A percentile compares a stretch with the other conserved stretches of the same genome.
Conservation (phyloP, 371 early-diverging fungal species). For the Mucor piriformis region DNA sequence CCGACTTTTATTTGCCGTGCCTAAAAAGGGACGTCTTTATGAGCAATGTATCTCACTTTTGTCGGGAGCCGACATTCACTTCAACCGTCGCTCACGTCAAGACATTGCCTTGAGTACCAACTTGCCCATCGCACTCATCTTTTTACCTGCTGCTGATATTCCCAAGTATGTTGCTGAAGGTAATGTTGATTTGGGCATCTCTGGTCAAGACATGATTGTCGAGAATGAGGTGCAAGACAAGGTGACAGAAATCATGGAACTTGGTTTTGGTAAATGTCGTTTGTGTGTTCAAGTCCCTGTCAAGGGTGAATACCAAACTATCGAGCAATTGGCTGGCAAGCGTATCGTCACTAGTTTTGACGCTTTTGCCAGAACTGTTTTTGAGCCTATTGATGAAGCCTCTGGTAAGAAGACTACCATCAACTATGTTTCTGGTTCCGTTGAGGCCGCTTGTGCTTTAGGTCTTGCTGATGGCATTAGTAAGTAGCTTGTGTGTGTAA, state of each 20-base stretch:
- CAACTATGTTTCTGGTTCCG: slow-evolving; percentile 90
- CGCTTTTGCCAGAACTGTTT: slow-evolving; percentile 67
- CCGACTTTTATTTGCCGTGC: slow-evolving; percentile 91
- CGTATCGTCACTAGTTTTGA: slow-evolving; percentile 94
- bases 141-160: slow-evolving; percentile 95
- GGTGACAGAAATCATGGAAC: slow-evolving; percentile 73
- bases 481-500: slow-evolving; percentile 57
- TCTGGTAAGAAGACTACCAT: slow-evolving; percentile 68
- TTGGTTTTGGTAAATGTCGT: slow-evolving; percentile 94
- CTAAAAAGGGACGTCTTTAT: slow-evolving; percentile 98
- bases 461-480: slow-evolving; percentile 97
- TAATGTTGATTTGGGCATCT: slow-evolving; percentile 94
- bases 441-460: slow-evolving; percentile 95
- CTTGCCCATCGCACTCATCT: slow-evolving; percentile 91
- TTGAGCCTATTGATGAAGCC: slow-evolving; percentile 68
- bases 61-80: slow-evolving; percentile 91
- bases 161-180: slow-evolving; percentile 95
- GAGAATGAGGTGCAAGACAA: slow-evolving; percentile 77
- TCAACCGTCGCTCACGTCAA: slow-evolving; percentile 90
- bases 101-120: slow-evolving; percentile 95
- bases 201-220: slow-evolving; percentile 92
- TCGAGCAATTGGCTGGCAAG: slow-evolving; percentile 85
- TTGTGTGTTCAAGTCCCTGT: slow-evolving; percentile 86
- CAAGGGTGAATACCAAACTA: slow-evolving; percentile 44
- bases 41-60: slow-evolving; percentile 87